Percentiles rank a stretch among this genome's conserved stretches.
phyloP scores from a whole-genome alignment of 331 rosid genomes.

The Malus hybrid region DNA sequence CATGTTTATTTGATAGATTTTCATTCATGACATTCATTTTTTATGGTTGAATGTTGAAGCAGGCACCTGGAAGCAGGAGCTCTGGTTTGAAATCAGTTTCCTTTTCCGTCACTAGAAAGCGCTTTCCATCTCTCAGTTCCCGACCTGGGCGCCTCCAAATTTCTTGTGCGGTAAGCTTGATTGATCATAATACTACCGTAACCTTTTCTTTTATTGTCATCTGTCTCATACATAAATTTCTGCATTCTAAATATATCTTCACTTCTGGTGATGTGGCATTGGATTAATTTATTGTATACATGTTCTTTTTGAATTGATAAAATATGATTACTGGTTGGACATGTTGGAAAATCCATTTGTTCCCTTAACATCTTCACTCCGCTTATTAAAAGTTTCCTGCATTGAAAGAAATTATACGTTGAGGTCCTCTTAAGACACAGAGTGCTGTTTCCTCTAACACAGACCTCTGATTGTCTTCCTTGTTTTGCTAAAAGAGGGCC shows the following conservation, averaged over 20 bases:
- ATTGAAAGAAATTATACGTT: not conserved
- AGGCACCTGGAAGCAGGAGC: conserved; percentile 41
- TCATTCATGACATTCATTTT: not conserved
- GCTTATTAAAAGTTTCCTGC: not conserved
- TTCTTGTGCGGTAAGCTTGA: conserved; percentile 51
- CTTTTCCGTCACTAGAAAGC: conserved; percentile 37
- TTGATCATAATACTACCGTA: not conserved
- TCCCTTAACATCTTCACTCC: not conserved
- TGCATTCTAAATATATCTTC: not conserved
- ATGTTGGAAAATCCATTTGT: not conserved
- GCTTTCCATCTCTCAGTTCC: conserved; percentile 46
- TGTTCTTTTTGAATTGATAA: not conserved
- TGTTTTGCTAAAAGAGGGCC: not conserved
- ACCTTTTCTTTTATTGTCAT: not conserved
- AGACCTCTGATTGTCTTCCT: not conserved
- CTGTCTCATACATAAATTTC: not conserved
- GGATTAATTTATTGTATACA: not conserved
- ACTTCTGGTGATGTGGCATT: not conserved
- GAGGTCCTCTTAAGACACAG: not conserved
- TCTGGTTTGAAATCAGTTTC: conserved; percentile 44
- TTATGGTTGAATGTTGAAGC: conserved; percentile 24
- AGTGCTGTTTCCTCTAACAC: not conserved
- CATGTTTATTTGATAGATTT: not conserved
- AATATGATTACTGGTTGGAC: not conserved
- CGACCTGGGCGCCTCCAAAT: conserved; percentile 41